Evolutionary conservation across 371 early-diverging fungal genomes (phyloP), one percentile per base, ranked within the genome.

Genomic region (Zancudomyces culisetae): DNA sequence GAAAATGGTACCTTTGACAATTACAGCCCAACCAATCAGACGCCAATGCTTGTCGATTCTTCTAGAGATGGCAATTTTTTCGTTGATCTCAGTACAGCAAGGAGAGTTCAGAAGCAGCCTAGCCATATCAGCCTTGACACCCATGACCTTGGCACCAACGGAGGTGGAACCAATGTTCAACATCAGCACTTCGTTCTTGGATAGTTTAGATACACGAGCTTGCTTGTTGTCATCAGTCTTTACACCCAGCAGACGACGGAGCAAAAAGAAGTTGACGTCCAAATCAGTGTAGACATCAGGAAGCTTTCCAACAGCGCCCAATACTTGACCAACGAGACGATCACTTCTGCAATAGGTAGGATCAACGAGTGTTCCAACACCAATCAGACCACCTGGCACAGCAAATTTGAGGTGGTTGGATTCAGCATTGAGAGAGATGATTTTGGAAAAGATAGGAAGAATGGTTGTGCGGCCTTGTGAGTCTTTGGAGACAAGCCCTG

Each of bases 361-460:
- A 72, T 99, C 99, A 68, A 99, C 81, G 59, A 83, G 76, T 29
- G 99, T 99, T 55, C 99, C 99, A 49, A 99, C 98, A 77, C 97
- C 99, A 61, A 99, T 99, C 49, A 99, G 78, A 56, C 99, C 99
- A 56, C 99, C 99, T 24, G 99, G 98, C 54, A 97, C 92, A 42
- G 99, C 99, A 72, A 94, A 92, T 64, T 92, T 75, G 43, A 99
- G 75, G 52, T 78, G 71, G 71, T 98, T 99, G 50, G 71, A 68
- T 68, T 99, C 99, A 28, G 99, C 90, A 55, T 85, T 78, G 45
- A 99, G 79, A 6, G 93, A 79, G 43, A 92, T 70, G 57, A 99
- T 89, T 58, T 84, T 80, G 27, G 96, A 90, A 56, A 90, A 79
- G 58, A 98, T 91, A 24, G 99, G 97, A 53, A 80, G 71, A 69